Base-by-base conservation (phyloP, 2,329 filamentous ascomycete genomes). In the Cercospora citrullina region DNA sequence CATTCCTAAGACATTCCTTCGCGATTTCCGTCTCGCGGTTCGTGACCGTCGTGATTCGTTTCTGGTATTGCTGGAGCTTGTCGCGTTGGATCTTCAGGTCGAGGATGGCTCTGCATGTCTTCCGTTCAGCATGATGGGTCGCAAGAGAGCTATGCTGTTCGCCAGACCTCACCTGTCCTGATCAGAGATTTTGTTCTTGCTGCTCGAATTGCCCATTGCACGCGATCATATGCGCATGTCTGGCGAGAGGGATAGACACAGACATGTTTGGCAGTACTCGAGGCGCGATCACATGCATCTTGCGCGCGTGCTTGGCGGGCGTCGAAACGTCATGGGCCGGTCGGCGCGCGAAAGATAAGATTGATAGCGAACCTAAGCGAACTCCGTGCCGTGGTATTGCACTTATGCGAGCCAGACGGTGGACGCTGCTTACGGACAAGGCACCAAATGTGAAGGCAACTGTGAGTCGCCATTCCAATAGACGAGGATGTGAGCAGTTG, bases 1-100 rank as follows among this genome's bases (percentile, higher is more conserved):
- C 90, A 69, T 87, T 86, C 18, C 89, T 88, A 21, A 98, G 86
- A 82, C 96, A 94, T 82, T 92, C 87, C 73, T 88, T 89, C 23
- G 95, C 94, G 67, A 97, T 91, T 57, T 89, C 90, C 60, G 91
- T 97, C 82, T 99, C 94, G 72, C 91, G 91, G 77, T 90, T 87
- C 6, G 94, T 97, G 42, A 99, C 88, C 62, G 92, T 85, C 39
- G 89, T 90, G 77, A 99, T 95, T 76, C 92, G 91, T 76, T 91
- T 91, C 81, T 97, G 94, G 83, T 98, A 98, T 80, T 96, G 93
- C 77, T 96, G 94, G 3, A 99, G 90, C 80, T 93, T 96, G 85
- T 99, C 95, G 80, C 95, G 94, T 83, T 98, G 94, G 81, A 89
- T 93, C 84, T 98, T 98, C 83, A 98, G 91, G 82, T 98, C 94